Conservation (phyloP, 805 yeast genomes). For the Saccharomycopsis microspora region DNA sequence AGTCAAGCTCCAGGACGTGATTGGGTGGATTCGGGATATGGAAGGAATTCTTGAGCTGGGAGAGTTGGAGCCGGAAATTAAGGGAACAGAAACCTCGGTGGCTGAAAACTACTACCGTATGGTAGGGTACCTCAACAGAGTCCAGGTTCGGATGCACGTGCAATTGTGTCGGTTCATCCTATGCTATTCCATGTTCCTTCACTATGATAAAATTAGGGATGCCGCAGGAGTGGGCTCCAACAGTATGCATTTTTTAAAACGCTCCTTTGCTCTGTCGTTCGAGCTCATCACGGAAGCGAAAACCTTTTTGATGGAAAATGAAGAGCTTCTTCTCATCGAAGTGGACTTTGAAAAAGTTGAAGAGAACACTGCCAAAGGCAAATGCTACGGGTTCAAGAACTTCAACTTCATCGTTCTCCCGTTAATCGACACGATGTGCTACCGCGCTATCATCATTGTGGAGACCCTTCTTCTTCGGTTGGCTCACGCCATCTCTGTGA, state of each 20-base stretch:
- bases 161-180: conserved; percentile 5
- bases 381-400: conserved; percentile 7
- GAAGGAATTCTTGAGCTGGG: conserved; percentile 1
- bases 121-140: conserved; percentile 1
- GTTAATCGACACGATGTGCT: conserved; percentile 10
- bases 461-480: conserved; percentile 7
- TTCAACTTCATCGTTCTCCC: conserved; percentile 13
- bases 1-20: conserved; percentile 4
- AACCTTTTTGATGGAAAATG: conserved; percentile 7
- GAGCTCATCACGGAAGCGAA: conserved; percentile 7
- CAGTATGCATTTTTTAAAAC: conserved; percentile 6
- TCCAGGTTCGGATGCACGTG: not conserved
- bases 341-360: conserved; percentile 2
- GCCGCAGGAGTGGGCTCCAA: conserved; percentile 5
- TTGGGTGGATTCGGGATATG: not conserved
- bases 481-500: conserved; percentile 5
- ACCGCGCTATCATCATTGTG: conserved; percentile 1
- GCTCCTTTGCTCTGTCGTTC: conserved; percentile 1
- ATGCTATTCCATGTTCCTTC: conserved; percentile 1
- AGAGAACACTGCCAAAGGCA: conserved; percentile 1
- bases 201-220: conserved; percentile 6
- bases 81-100: not conserved
- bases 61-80: not conserved
- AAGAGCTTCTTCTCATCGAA: conserved; percentile 1
- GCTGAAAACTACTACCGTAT: conserved; percentile 5